Percentiles rank a stretch among this genome's conserved stretches.
phyloP scores from a whole-genome alignment of 805 yeast species.

The Naumovozyma dairenensis region DNA sequence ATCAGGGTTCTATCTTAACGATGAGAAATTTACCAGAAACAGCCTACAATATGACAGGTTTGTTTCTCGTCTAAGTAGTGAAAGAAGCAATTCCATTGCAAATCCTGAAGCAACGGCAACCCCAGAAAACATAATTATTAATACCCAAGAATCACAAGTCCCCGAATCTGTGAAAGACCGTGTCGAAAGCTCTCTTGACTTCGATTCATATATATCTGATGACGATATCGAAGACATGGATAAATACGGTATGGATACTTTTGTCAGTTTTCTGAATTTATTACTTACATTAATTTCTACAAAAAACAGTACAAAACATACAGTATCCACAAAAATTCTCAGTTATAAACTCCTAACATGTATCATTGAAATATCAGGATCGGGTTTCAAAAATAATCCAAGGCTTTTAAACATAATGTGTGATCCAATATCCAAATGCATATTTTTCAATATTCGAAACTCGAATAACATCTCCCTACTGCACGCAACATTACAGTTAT shows the following conservation, averaged over 20 bases:
- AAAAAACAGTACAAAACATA: constrained; percentile 67
- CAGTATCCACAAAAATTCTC: constrained; percentile 72
- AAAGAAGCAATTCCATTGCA: too few species aligned
- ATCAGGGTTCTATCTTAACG: constrained; percentile 34
- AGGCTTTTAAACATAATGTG: constrained; percentile 57
- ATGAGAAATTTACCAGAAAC: constrained; percentile 38
- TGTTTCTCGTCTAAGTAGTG: constrained; percentile 21
- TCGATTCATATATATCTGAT: constrained; percentile 45
- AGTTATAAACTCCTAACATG: constrained; percentile 65
- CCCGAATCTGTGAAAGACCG: constrained; percentile 11
- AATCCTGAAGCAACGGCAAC: too few species aligned
- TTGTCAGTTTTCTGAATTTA: constrained; percentile 62
- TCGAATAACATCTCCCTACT: constrained; percentile 58
- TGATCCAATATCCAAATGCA: constrained; percentile 70
- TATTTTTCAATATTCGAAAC: constrained; percentile 65
- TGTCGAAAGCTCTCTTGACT: constrained; percentile 50
- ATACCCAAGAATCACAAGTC: not conserved
- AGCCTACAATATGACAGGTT: constrained; percentile 45
- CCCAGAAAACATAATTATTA: constrained; percentile 13
- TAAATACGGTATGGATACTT: too few species aligned
- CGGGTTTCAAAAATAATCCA: constrained; percentile 45
- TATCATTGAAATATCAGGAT: constrained; percentile 73
- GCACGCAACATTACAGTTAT: constrained; percentile 62
- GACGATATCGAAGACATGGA: constrained; percentile 3
- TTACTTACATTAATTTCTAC: constrained; percentile 77